phyloP scores from a whole-genome alignment of 2,329 filamentous ascomycete species.

The Xylaria sp. region DNA sequence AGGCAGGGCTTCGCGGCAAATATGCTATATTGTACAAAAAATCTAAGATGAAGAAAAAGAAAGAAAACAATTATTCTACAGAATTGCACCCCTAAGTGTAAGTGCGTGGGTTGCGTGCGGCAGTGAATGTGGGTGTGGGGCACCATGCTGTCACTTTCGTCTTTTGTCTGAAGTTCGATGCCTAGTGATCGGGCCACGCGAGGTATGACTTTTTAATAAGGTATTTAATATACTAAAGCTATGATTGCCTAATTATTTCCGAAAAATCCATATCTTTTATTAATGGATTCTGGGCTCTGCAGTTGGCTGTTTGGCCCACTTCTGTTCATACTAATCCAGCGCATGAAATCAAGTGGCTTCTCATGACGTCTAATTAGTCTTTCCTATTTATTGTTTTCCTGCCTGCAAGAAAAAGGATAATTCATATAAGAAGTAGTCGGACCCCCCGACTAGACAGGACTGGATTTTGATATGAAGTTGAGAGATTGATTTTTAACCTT shows the following conservation, averaged over 20 bases:
- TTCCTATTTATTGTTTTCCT: conserved; percentile 43
- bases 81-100: too few species aligned
- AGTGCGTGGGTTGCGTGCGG: too few species aligned
- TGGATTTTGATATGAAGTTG: conserved; percentile 39
- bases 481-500: conserved; percentile 33
- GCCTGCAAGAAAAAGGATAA: conserved; percentile 46
- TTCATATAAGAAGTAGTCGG: conserved; percentile 30
- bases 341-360: conserved; percentile 8
- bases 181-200: conserved; percentile 45
- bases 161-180: conserved; percentile 32
- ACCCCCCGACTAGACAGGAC: conserved; percentile 35
- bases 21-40: too few species aligned
- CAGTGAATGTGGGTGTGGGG: too few species aligned
- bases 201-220: conserved; percentile 45
- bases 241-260: conserved; percentile 44
- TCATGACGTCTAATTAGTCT: conserved; percentile 41
- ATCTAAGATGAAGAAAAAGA: too few species aligned
- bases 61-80: too few species aligned
- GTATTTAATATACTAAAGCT: conserved; percentile 45
- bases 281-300: not conserved
- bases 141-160: too few species aligned
- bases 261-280: conserved; percentile 37
- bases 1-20: too few species aligned
- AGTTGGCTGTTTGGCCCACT: conserved; percentile 39
- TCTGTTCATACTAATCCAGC: conserved; percentile 38